These are phyloP conservation scores for Scutellaria galericulata DNA, from an alignment of 257 asterid species.

Conservation along the genomic window DNA sequence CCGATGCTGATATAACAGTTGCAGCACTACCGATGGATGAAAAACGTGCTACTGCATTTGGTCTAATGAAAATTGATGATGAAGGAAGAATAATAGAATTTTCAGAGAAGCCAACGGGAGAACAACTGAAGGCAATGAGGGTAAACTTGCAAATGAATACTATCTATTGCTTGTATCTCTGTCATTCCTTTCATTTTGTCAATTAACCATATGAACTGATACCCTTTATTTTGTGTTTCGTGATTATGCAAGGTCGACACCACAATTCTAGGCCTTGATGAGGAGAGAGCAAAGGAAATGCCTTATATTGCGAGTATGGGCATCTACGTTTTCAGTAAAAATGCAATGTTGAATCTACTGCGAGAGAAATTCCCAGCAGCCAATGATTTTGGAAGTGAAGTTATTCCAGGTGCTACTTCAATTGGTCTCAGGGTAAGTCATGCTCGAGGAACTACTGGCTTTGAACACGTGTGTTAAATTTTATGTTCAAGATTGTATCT, in stretches of 20 bases:
- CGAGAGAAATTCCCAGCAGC: slow-evolving; percentile 58
- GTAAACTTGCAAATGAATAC: slow-evolving; percentile 38
- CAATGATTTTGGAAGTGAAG: slow-evolving; percentile 73
- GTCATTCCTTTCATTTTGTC: not conserved
- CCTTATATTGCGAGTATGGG: slow-evolving; percentile 77
- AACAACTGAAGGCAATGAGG: slow-evolving; percentile 61
- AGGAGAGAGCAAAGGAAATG: slow-evolving; percentile 69
- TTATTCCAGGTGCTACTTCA: slow-evolving; percentile 75
- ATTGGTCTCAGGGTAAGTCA: slow-evolving; percentile 62
- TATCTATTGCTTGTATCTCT: not conserved
- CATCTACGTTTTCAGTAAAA: slow-evolving; percentile 63
- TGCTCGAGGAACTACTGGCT: slow-evolving; percentile 1
- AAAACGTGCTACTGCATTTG: slow-evolving; percentile 67
- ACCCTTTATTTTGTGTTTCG: not conserved
- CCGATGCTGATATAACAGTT: slow-evolving; percentile 72
- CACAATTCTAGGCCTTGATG: slow-evolving; percentile 69
- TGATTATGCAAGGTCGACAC: slow-evolving; percentile 58
- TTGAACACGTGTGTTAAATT: not conserved
- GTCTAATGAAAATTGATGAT: slow-evolving; percentile 71
- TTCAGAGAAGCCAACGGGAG: slow-evolving; percentile 73
- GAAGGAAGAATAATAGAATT: slow-evolving; percentile 66
- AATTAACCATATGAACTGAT: not conserved
- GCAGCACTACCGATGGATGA: slow-evolving; percentile 79
- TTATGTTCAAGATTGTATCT: slow-evolving; percentile 1
- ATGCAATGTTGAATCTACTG: slow-evolving; percentile 58